Base-by-base conservation (phyloP, 2,329 filamentous ascomycete species). In the Fusarium robinianum region DNA sequence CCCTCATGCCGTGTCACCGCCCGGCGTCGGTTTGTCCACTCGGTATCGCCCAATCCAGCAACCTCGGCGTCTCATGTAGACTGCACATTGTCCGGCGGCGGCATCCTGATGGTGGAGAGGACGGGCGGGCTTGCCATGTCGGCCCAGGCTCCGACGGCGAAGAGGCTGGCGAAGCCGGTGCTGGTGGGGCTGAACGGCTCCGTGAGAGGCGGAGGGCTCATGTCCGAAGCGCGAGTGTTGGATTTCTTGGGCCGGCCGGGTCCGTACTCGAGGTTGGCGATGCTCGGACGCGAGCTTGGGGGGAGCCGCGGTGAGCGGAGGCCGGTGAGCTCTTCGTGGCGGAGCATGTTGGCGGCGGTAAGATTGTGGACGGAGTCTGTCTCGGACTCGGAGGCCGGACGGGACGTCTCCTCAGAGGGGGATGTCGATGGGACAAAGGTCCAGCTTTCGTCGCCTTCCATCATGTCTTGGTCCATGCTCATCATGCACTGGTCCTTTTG, bases 111-210 rank as follows among this genome's bases (percentile, higher is more conserved):
- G 32, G 47, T 55, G 46, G 46, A 36, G 23, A 26, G 32, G 14
- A 55, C 23, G 12, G 39, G 34, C 32, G 48, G 48, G 6, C 36
- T 45, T 15, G 46, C 22, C 14, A 35, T 35, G 21, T 60, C 54
- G 27, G 57, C 57, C 57, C 57, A 60, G 6, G 54, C 47, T 19
- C 57, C 57, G 26, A 58, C 46, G 19, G 46, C 57, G 16, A 37
- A 54, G 10, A 60, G 41, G 26, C 49, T 31, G 24, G 35, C 48
- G 14, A 37, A 35, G 23, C 46, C 44, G 25, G 39, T 38, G 24
- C 21, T 38, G 15, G 32, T 14, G 10, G 47, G 37, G 26, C 22
- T 30, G 24, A 35, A 41, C 25, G 42, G 19, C n/a, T 52, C 51
- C n/a, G 41, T 40, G 8, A 49, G 34, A 4, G 45, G 41, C 22